Conservation (phyloP, 495 filamentous ascomycete species). For the Pseudoneurospora amorphoporcata region DNA sequence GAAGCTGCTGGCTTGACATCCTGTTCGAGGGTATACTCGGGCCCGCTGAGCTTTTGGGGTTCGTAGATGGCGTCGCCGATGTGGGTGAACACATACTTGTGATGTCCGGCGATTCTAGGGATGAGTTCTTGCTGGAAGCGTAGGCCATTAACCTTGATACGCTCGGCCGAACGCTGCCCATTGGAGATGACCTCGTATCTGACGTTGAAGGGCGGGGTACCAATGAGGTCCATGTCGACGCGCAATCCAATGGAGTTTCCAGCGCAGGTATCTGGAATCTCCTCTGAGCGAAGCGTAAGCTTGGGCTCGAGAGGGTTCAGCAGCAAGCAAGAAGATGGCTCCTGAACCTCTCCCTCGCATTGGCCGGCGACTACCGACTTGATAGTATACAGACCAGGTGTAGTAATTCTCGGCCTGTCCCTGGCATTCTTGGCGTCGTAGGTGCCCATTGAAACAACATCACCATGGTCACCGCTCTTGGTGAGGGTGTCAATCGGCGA, state of each 20-base stretch:
- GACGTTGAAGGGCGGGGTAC: slow-evolving; percentile 79
- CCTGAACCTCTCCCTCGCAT: slow-evolving; percentile 79
- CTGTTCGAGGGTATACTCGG: slow-evolving; percentile 60
- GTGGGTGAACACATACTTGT: slow-evolving; percentile 72
- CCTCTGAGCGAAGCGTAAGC: slow-evolving; percentile 57
- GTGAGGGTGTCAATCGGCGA: slow-evolving; percentile 55
- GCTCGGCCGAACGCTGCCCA: slow-evolving; percentile 20
- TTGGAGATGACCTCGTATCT: slow-evolving; percentile 59
- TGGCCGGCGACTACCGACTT: slow-evolving; percentile 65
- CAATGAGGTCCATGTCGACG: slow-evolving; percentile 78
- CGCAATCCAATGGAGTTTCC: slow-evolving; percentile 82
- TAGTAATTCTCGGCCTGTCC: slow-evolving; percentile 49
- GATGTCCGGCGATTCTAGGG: slow-evolving; percentile 71
- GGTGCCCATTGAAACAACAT: slow-evolving; percentile 40
- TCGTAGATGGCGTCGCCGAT: slow-evolving; percentile 76
- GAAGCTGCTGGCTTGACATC: slow-evolving; percentile 85
- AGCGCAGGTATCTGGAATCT: slow-evolving; percentile 88
- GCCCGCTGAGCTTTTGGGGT: slow-evolving; percentile 41
- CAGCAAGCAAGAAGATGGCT: slow-evolving; percentile 82
- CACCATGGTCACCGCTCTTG: slow-evolving; percentile 52
- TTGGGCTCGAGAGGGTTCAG: slow-evolving; percentile 84
- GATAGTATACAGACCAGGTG: slow-evolving; percentile 77
- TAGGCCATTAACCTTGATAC: slow-evolving; percentile 44
- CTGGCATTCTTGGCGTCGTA: slow-evolving; percentile 40
- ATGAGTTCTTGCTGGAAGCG: slow-evolving; percentile 74